A percentile compares a stretch with the other conserved stretches of the same genome.
These are phyloP conservation scores for Flaveria ramosissima DNA, from an alignment of 129 eudicot species.

Conservation along the genomic window DNA sequence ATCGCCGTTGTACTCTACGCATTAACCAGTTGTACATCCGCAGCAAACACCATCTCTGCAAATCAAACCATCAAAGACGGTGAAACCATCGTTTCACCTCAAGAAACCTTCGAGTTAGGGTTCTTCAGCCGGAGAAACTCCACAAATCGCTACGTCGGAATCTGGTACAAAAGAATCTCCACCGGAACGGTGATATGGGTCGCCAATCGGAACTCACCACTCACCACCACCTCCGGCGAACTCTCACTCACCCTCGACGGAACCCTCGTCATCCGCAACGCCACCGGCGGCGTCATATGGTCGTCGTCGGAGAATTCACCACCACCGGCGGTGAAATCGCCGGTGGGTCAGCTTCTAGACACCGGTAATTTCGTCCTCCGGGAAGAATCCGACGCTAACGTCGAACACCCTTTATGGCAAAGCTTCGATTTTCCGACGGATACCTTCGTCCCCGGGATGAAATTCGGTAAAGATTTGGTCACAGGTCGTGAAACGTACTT, in stretches of 20 bases:
- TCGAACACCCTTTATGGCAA: conserved; percentile 51
- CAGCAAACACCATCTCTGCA: conserved; percentile 36
- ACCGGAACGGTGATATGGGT: conserved; percentile 47
- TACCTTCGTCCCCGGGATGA: conserved; percentile 55
- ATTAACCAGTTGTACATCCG: conserved; percentile 22
- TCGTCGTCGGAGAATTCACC: conserved; percentile 31
- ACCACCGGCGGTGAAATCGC: neutral
- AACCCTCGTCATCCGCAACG: conserved; percentile 29
- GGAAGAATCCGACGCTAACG: conserved; percentile 20
- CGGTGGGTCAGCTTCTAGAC: conserved; percentile 47
- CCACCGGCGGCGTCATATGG: conserved; percentile 39
- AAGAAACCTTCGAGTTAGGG: conserved; percentile 40
- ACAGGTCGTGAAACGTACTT: conserved; percentile 38
- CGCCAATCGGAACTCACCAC: conserved; percentile 51
- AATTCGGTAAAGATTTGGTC: conserved; percentile 40
- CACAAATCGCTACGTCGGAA: conserved; percentile 44
- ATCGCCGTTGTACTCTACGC: conserved; percentile 27
- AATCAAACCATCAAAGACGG: conserved; percentile 39
- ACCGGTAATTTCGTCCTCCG: conserved; percentile 52
- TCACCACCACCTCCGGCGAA: conserved; percentile 37
- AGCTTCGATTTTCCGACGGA: conserved; percentile 62
- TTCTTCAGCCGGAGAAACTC: conserved; percentile 37
- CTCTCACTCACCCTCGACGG: conserved; percentile 31
- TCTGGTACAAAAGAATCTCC: conserved; percentile 46
- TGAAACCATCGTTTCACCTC: conserved; percentile 39